Percentiles rank a stretch among this genome's conserved stretches.
Evolutionary conservation across 768 basidiomycete genomes (phyloP).

Genomic region (Heimioporus sp.): DNA sequence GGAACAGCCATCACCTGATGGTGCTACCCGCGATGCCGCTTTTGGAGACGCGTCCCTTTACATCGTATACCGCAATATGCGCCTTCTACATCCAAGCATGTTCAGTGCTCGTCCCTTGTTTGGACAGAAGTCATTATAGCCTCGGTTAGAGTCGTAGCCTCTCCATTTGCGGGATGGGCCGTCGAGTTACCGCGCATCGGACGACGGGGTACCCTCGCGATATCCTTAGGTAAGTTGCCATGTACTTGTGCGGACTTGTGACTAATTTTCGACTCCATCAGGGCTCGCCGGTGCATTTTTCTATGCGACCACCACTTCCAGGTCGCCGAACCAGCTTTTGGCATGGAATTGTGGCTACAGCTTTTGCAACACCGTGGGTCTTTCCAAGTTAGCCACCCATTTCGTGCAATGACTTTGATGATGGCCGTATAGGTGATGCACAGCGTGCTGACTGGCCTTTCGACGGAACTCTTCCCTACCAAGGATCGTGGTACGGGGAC

Average conservation of each 20-base stretch:
- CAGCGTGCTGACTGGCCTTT: slow-evolving; percentile 68
- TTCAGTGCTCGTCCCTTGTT: too few relatives aligned
- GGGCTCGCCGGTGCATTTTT: slow-evolving; percentile 74
- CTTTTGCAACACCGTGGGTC: slow-evolving; percentile 62
- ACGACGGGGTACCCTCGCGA: slow-evolving; percentile 61
- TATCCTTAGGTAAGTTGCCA: slow-evolving; percentile 63
- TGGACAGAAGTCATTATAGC: too few relatives aligned
- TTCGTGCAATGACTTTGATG: slow-evolving; percentile 1
- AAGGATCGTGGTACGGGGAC: slow-evolving; percentile 74
- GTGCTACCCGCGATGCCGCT: slow-evolving; percentile 60
- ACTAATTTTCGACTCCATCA: too few relatives aligned
- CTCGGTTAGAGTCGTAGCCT: too few relatives aligned
- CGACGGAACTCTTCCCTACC: slow-evolving; percentile 70
- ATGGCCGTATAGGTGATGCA: slow-evolving; percentile 57
- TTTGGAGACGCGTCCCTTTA: slow-evolving; percentile 72
- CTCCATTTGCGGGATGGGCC: slow-evolving; percentile 67
- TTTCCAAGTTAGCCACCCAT: too few relatives aligned
- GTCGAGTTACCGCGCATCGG: slow-evolving; percentile 68
- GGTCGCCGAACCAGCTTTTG: slow-evolving; percentile 61
- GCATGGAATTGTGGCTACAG: slow-evolving; percentile 79
- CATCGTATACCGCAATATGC: slow-evolving; percentile 71
- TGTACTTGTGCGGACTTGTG: too few relatives aligned
- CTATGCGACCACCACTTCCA: slow-evolving; percentile 69
- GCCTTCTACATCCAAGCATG: too few relatives aligned
- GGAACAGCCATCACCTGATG: too few relatives aligned